Percentiles rank a stretch among this genome's conserved stretches.
phyloP scores from a whole-genome alignment of 805 yeast genomes.

The Wickerhamomyces kurtzmanii region DNA sequence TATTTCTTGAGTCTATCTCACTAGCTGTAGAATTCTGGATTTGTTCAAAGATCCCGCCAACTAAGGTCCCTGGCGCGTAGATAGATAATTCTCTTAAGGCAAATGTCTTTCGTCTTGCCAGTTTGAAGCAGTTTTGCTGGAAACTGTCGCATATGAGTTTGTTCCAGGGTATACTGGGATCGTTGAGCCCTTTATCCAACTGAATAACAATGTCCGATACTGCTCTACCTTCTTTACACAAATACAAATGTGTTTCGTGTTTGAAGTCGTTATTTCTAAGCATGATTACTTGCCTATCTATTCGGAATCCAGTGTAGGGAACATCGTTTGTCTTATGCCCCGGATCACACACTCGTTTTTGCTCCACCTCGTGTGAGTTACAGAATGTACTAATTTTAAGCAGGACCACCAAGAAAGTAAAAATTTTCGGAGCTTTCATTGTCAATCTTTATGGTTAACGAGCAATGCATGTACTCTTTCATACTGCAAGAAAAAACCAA shows the following conservation, averaged over 20 bases:
- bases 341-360: conserved; percentile 10
- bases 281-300: conserved; percentile 7
- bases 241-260: conserved; percentile 5
- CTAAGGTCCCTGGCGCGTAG: conserved; percentile 34
- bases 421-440: too few species aligned
- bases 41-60: conserved; percentile 42
- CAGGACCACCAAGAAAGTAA: too few species aligned
- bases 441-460: too few species aligned
- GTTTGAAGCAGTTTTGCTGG: conserved; percentile 27
- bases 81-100: conserved; percentile 28
- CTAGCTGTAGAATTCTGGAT: conserved; percentile 11
- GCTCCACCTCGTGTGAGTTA: too few species aligned
- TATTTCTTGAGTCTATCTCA: conserved; percentile 2
- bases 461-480: too few species aligned
- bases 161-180: conserved; percentile 8
- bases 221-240: conserved; percentile 7
- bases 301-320: conserved; percentile 9
- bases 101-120: conserved; percentile 36
- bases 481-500: too few species aligned
- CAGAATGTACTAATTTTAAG: too few species aligned
- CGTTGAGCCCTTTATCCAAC: background rate
- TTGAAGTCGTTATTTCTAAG: background rate
- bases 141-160: conserved; percentile 4
- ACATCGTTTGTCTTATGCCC: background rate
- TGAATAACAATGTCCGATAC: conserved; percentile 1